Evolutionary conservation across 805 yeast genomes (phyloP).

Genomic region (Hanseniaspora lindneri): DNA sequence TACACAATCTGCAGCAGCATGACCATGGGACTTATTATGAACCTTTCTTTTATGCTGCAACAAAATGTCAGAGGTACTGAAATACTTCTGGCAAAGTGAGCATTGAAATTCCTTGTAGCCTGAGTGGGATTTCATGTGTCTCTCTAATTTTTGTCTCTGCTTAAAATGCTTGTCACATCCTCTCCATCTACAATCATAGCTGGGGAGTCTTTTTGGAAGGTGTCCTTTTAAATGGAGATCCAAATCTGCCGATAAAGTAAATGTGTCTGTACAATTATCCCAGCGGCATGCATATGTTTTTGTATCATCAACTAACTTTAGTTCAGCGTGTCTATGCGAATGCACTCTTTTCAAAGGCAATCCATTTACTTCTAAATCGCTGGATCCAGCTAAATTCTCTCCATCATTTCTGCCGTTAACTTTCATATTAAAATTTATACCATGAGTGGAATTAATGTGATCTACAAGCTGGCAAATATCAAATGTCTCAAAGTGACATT

Average conservation of each 20-base stretch:
- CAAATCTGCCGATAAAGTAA: conserved; percentile 45
- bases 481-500: conserved; percentile 48
- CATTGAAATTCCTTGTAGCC: conserved; percentile 72
- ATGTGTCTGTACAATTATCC: conserved; percentile 39
- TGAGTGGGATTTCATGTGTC: conserved; percentile 86
- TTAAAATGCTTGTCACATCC: conserved; percentile 62
- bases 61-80: conserved; percentile 68
- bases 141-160: conserved; percentile 72
- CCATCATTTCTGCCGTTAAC: not conserved
- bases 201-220: conserved; percentile 58
- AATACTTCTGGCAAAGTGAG: conserved; percentile 50
- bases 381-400: not conserved
- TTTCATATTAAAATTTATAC: conserved; percentile 28
- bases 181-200: conserved; percentile 65
- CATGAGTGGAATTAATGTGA: conserved; percentile 46
- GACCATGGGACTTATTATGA: not conserved
- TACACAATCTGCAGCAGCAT: not conserved
- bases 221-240: conserved; percentile 64
- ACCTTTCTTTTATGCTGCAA: conserved; percentile 59
- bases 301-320: not conserved
- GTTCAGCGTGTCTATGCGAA: conserved; percentile 1
- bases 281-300: conserved; percentile 22
- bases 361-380: too few relatives aligned
- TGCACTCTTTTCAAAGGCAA: not conserved
- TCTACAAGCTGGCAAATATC: conserved; percentile 44